phyloP scores from a whole-genome alignment of 2,329 filamentous ascomycete species.

The Colletotrichum abscissum region DNA sequence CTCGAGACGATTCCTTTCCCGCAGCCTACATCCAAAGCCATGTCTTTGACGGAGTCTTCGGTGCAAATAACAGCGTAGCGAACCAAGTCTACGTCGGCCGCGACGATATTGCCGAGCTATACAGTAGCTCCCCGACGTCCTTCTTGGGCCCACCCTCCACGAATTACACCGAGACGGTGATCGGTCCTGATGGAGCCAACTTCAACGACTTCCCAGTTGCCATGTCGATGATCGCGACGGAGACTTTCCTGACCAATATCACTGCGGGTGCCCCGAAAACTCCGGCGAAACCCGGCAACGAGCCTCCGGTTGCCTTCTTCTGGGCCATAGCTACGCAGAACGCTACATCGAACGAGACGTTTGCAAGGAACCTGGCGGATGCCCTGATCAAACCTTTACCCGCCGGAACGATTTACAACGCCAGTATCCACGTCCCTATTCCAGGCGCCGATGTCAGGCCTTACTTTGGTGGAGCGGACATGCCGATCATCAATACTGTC shows the following conservation, averaged over 20 bases:
- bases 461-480: conserved; percentile 10
- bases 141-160: conserved; percentile 4
- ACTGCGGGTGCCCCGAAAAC: background rate
- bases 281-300: background rate
- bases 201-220: conserved; percentile 19
- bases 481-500: conserved; percentile 19
- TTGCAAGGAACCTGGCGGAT: conserved; percentile 7
- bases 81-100: conserved; percentile 23
- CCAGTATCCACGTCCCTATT: conserved; percentile 1
- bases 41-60: conserved; percentile 22
- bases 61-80: conserved; percentile 15
- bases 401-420: background rate
- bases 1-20: conserved; percentile 5
- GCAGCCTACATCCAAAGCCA: conserved; percentile 13
- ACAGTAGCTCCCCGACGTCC: background rate
- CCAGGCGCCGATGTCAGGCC: background rate
- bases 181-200: conserved; percentile 19
- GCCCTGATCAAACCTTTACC: background rate
- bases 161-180: conserved; percentile 11
- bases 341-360: conserved; percentile 18
- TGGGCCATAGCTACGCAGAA: conserved; percentile 20
- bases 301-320: conserved; percentile 11
- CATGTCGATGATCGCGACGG: conserved; percentile 13
- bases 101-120: conserved; percentile 6
- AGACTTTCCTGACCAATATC: background rate